Conservation (phyloP, 2,329 filamentous ascomycete species). For the Lachnellula willkommii region DNA sequence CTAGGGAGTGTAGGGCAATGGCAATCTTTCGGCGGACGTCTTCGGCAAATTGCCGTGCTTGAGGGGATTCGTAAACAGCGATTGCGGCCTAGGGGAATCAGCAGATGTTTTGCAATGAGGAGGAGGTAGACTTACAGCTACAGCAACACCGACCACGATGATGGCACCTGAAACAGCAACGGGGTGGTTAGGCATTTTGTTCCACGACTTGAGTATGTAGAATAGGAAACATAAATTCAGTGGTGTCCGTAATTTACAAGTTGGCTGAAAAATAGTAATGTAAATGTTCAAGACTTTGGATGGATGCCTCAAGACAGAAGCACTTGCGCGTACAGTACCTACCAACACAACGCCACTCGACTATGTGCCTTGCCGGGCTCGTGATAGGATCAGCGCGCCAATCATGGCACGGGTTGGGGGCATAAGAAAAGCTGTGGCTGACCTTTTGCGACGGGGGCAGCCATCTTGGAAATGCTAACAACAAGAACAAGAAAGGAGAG, state of each 20-base stretch:
- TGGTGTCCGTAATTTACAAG: neutral
- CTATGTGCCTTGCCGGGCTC: conserved; percentile 10
- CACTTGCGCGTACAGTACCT: conserved; percentile 8
- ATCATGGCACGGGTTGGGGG: conserved; percentile 8
- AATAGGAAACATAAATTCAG: neutral
- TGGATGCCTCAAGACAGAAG: conserved; percentile 6
- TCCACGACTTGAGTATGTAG: neutral
- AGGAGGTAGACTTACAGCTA: conserved; percentile 25
- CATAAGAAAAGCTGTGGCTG: conserved; percentile 9
- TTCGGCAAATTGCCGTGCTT: conserved; percentile 56
- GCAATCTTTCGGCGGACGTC: conserved; percentile 58
- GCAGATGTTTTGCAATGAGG: neutral
- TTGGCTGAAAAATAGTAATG: neutral
- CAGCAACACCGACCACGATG: conserved; percentile 29
- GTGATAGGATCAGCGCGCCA: conserved; percentile 8
- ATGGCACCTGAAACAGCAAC: conserved; percentile 30
- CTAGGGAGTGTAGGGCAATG: conserved; percentile 53
- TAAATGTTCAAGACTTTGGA: neutral
- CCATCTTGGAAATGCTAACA: conserved; percentile 20
- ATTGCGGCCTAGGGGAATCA: conserved; percentile 27
- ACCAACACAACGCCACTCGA: conserved; percentile 6
- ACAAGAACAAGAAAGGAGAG: neutral
- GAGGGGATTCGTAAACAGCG: conserved; percentile 57
- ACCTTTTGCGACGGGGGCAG: conserved; percentile 28
- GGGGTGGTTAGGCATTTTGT: conserved; percentile 30